A percentile compares a stretch with the other conserved stretches of the same genome.
Conservation (phyloP, 2,329 filamentous ascomycete genomes). For the Aureobasidium sp. region DNA sequence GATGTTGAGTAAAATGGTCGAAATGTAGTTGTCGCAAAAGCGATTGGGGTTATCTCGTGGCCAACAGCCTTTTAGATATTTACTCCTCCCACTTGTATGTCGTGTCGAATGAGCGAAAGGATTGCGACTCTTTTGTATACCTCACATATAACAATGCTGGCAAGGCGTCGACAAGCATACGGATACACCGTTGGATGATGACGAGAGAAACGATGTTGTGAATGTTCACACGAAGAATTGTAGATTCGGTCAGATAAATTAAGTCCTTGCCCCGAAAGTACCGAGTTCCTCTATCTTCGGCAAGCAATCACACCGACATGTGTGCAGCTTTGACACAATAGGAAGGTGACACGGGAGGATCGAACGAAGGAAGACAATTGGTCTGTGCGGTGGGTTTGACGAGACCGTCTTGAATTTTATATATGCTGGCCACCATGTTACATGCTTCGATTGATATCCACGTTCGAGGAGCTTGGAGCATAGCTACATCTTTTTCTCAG, state of each 20-base stretch:
- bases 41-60: background rate
- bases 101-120: background rate
- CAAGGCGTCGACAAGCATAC: background rate
- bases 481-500: background rate
- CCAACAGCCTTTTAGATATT: background rate
- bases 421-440: background rate
- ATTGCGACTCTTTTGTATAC: background rate
- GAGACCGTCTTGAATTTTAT: background rate
- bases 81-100: background rate
- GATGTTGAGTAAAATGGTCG: background rate
- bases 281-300: background rate
- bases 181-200: background rate
- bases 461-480: background rate
- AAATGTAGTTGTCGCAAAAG: background rate
- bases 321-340: background rate
- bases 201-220: background rate
- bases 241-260: background rate
- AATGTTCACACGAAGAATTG: background rate
- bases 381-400: background rate
- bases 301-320: background rate
- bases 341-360: constrained; percentile 4
- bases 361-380: background rate
- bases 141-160: background rate
- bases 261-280: background rate
- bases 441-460: background rate